phyloP scores from a whole-genome alignment of 768 basidiomycete species.

The Leccinum aurantiacum region DNA sequence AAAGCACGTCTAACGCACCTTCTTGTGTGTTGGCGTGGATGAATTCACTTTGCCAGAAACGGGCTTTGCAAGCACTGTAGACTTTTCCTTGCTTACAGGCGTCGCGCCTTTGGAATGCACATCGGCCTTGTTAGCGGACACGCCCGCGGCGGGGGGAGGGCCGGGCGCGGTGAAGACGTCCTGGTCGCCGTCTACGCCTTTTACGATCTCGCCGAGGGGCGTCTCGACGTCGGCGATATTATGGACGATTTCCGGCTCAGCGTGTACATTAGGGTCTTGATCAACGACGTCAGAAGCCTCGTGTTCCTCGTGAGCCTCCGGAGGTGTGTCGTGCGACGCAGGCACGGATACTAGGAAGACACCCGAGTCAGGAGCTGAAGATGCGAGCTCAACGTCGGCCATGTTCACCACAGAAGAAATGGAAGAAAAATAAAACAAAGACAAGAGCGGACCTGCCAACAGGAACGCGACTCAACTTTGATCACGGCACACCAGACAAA shows the following conservation, averaged over 20 bases:
- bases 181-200: conserved; percentile 15
- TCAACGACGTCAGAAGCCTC: conserved; percentile 39
- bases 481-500: conserved; percentile 11
- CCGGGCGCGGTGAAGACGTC: conserved; percentile 20
- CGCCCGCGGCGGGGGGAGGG: conserved; percentile 18
- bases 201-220: conserved; percentile 16
- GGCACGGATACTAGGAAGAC: conserved; percentile 22
- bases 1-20: conserved; percentile 45
- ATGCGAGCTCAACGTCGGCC: conserved; percentile 35
- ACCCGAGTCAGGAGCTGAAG: conserved; percentile 20
- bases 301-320: conserved; percentile 37
- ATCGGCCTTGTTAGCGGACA: conserved; percentile 26
- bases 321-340: conserved; percentile 19
- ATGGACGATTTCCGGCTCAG: conserved; percentile 20
- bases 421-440: conserved; percentile 13
- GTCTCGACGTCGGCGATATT: conserved; percentile 18
- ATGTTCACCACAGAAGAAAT: conserved; percentile 31
- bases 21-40: conserved; percentile 62
- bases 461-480: conserved; percentile 15
- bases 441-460: conserved; percentile 4
- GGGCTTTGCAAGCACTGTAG: conserved; percentile 42
- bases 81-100: conserved; percentile 32
- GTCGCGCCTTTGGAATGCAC: conserved; percentile 28
- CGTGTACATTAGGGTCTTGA: conserved; percentile 25
- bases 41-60: conserved; percentile 47